Evolutionary conservation across 495 filamentous ascomycete species (phyloP), one percentile per base, ranked within the genome.

Genomic region (Podospora fimiseda): DNA sequence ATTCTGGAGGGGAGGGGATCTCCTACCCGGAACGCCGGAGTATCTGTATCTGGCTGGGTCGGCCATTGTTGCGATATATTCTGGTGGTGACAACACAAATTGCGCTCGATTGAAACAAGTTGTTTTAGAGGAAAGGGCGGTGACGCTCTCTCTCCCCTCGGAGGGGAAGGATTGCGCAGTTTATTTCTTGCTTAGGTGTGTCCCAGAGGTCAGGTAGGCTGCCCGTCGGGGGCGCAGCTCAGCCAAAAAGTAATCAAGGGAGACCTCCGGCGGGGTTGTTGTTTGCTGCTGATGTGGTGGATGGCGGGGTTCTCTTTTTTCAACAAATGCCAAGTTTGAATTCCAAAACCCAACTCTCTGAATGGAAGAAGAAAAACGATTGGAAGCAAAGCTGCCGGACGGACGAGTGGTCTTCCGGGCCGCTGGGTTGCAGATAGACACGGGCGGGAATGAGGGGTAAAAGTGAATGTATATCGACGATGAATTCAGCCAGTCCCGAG

Each of bases 1-100:
- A 60, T 74, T 77, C 59, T 72, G 64, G 23, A 70, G 56, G 15
- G 64, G 60, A 21, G 73, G 71, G 39, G 74, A 75, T 30, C 69
- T 68, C 48, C 74, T 61, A 53, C 66, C 68, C 42, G 64, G 22
- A 16, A 69, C 52, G 53, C 62, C 60, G 40, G 53, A 37, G 51
- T 65, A 65, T 44, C 62, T 48, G 56, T 69, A 69, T 53, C 63
- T 59, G 55, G 53, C 53, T 38, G 65, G 71, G 56, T 76, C 74
- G 60, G 68, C 51, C 73, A 76, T 75, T 33, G 43, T 13, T 7
- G 11, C 3, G 19, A 21, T 4, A 16, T 44, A 15, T 27, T 33
- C 27, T 5, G 27, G 27, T 33, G 27, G 11, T 33, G 27, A 33
- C 11, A 33, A 6, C 27, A 33, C 27, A 33, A 33, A 33, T 6